phyloP scores from a whole-genome alignment of 495 filamentous ascomycete genomes.

The Glarea lozoyensis region DNA sequence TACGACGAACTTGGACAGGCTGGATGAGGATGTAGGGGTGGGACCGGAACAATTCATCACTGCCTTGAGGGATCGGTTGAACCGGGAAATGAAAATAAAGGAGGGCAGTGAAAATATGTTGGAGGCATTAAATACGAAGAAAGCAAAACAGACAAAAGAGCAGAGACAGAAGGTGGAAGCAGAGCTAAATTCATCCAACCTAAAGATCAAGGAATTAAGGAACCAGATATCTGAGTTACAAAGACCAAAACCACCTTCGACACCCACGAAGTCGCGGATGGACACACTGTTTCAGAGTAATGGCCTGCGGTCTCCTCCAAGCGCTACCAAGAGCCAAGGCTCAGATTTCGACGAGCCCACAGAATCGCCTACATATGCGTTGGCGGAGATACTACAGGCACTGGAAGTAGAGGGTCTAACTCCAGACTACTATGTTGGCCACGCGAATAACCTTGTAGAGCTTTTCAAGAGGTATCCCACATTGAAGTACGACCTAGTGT shows the following conservation, averaged over 20 bases:
- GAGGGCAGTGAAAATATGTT: slow-evolving; percentile 94
- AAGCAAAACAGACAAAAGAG: slow-evolving; percentile 88
- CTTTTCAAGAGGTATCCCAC: slow-evolving; percentile 89
- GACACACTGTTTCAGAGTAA: slow-evolving; percentile 57
- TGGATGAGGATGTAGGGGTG: slow-evolving; percentile 55
- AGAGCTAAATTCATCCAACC: slow-evolving; percentile 85
- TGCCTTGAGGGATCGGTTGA: slow-evolving; percentile 69
- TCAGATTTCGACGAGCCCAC: slow-evolving; percentile 56
- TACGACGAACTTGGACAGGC: slow-evolving; percentile 42
- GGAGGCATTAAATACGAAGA: slow-evolving; percentile 89
- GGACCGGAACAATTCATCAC: slow-evolving; percentile 65
- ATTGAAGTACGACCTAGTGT: slow-evolving; percentile 89
- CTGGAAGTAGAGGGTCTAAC: slow-evolving; percentile 79
- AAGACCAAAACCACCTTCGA: slow-evolving; percentile 55
- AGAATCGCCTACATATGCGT: slow-evolving; percentile 78
- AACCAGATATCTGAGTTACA: slow-evolving; percentile 66
- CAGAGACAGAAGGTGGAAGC: slow-evolving; percentile 80
- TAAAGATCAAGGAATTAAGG: slow-evolving; percentile 75
- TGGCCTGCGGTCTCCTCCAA: slow-evolving; percentile 56
- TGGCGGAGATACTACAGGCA: slow-evolving; percentile 80
- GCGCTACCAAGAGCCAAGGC: slow-evolving; percentile 41
- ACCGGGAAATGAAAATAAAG: slow-evolving; percentile 94
- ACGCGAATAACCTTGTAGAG: slow-evolving; percentile 83
- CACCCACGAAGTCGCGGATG: slow-evolving; percentile 58
- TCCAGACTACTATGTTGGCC: slow-evolving; percentile 88